Base-by-base conservation (phyloP, 306 rosid species). In the Quercus rubra region DNA sequence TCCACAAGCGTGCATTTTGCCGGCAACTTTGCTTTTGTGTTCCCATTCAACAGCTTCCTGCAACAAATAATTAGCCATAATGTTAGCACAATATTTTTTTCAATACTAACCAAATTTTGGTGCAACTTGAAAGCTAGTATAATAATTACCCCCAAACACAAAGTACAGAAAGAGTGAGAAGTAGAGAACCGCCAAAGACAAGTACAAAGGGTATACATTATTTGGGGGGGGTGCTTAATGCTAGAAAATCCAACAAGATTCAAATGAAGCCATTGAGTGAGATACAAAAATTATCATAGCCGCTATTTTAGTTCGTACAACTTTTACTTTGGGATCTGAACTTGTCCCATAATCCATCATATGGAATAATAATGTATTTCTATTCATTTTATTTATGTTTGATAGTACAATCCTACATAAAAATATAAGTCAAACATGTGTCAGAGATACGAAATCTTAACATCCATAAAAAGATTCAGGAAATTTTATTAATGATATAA, bases 1-100 rank as follows among this genome's bases (percentile, higher is more conserved):
- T 79, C 99, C 99, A 88, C 99, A 95, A 49, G 99, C 99, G 58
- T 92, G 99, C 99, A 95, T 95, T 87, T 91, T 95, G 82, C 97
- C 99, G 49, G 91, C 87, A 43, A 91, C 95, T 89, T 88, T 95
- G 76, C 97, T 92, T 74, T 89, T 92, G 89, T 90, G 87, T 82
- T 95, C 90, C 97, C 97, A 95, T 55, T 91, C 97, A 55, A 90
- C 92, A 11, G 91, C 92, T 85, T 93, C 97, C 93, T 91, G 55
- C 77, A 75, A 55, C 55, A 4, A 41, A 63, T 5, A 25, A 2
- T 15, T 15, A 3, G 2, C 9, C 70, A n/a, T 28, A 20, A 59
- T 21, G 4, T 63, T 30, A 15, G 43, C 41, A 15, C 17, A 15
- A 28, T 1, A 23, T 11, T 59, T 49, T 3, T 59, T 41, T 41